phyloP scores from a whole-genome alignment of 192 early-diverging fungal species.

The Borealophlyctis nickersoniae region DNA sequence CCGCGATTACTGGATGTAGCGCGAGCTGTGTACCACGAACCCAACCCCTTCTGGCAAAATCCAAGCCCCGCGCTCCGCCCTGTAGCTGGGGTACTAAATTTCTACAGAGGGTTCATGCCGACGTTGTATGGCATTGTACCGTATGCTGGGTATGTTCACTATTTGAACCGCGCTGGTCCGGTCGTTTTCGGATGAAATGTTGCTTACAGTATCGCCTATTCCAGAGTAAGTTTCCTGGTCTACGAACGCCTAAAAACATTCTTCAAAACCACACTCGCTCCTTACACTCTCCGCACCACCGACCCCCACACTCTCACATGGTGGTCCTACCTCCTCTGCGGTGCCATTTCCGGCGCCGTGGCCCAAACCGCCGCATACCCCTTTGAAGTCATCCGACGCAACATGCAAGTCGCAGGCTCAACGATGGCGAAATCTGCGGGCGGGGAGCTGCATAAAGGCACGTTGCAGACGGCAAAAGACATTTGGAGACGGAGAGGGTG shows the following conservation, averaged over 20 bases:
- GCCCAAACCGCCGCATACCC: slow-evolving; percentile 90
- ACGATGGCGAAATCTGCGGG: slow-evolving; percentile 9
- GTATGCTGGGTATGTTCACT: slow-evolving; percentile 70
- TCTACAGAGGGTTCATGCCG: slow-evolving; percentile 91
- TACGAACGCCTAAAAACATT: slow-evolving; percentile 59
- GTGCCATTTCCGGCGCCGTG: slow-evolving; percentile 78
- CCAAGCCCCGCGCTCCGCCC: slow-evolving; percentile 4
- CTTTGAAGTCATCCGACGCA: slow-evolving; percentile 72
- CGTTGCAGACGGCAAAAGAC: slow-evolving; percentile 51
- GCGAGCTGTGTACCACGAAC: slow-evolving; percentile 74
- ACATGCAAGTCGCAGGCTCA: slow-evolving; percentile 43
- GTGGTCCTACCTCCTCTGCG: slow-evolving; percentile 76
- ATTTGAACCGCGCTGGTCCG: too few relatives aligned
- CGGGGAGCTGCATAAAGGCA: slow-evolving; percentile 22
- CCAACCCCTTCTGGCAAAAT: slow-evolving; percentile 33
- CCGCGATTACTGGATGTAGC: slow-evolving; percentile 28
- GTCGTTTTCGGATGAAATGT: too few relatives aligned
- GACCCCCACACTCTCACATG: slow-evolving; percentile 39
- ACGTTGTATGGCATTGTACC: slow-evolving; percentile 91
- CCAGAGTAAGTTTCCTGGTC: slow-evolving; percentile 80
- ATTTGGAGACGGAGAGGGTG: slow-evolving; percentile 69
- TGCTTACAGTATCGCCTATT: too few relatives aligned
- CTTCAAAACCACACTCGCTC: slow-evolving; percentile 20
- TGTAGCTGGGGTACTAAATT: slow-evolving; percentile 64
- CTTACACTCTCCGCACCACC: slow-evolving; percentile 16